These are phyloP conservation scores for Linnemannia zychae DNA, from an alignment of 192 early-diverging fungal genomes.

Conservation along the genomic window DNA sequence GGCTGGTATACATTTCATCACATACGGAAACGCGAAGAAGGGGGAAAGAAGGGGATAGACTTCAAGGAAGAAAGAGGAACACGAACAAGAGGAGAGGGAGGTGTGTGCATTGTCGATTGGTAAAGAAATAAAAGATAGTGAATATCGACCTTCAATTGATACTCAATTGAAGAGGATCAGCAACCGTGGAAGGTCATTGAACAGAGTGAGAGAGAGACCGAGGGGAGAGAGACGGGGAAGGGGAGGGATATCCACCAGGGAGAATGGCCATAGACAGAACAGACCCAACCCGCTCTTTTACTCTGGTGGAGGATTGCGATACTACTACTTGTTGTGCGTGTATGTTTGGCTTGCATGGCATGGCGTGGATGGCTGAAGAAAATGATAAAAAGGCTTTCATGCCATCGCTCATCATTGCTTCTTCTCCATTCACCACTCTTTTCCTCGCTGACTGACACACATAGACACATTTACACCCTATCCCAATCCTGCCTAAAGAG, in stretches of 20 bases:
- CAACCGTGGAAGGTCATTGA: not conserved
- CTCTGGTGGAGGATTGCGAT: not conserved
- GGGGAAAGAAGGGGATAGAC: not conserved
- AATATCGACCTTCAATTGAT: not conserved
- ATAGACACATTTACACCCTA: not conserved
- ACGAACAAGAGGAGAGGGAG: not conserved
- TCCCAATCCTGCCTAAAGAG: not conserved
- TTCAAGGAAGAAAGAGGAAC: not conserved
- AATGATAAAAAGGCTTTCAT: not conserved
- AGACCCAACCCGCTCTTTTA: not conserved
- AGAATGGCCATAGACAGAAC: not conserved
- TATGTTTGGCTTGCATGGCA: not conserved
- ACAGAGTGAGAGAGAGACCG: not conserved
- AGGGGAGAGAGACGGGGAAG: too few relatives aligned
- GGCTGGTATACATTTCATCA: not conserved
- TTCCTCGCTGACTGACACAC: not conserved
- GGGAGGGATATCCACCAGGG: not conserved
- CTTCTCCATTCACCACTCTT: not conserved
- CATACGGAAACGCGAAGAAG: not conserved
- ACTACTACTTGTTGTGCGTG: too few relatives aligned
- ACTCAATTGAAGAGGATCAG: not conserved
- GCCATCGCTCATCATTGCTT: not conserved
- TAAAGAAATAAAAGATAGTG: not conserved
- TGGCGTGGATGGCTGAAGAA: not conserved
- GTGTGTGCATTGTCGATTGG: slow-evolving; percentile 9